Percentiles rank a stretch among this genome's conserved stretches.
phyloP scores from a whole-genome alignment of 148 eudicot genomes.

The Vaccinium corymbosum region DNA sequence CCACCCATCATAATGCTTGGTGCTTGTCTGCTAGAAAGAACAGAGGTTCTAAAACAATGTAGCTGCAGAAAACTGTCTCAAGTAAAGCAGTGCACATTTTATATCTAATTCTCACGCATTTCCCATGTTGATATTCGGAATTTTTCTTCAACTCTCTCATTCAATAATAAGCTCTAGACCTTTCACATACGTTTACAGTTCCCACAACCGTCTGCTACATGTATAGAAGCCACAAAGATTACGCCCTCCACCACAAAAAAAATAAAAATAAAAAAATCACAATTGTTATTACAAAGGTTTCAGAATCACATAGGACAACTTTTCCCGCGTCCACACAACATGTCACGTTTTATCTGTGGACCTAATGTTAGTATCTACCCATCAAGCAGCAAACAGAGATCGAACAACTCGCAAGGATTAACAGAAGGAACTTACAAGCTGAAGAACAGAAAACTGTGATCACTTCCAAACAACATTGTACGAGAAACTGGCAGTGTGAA shows the following conservation, averaged over 20 bases:
- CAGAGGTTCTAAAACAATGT: not conserved
- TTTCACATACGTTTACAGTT: not conserved
- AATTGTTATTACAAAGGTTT: not conserved
- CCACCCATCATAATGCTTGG: not conserved
- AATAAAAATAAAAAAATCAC: not conserved
- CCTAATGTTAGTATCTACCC: not conserved
- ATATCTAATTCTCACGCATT: not conserved
- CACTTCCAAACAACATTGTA: not conserved
- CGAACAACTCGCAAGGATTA: not conserved
- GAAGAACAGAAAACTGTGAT: not conserved
- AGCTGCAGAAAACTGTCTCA: not conserved
- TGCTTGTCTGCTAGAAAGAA: not conserved
- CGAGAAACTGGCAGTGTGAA: not conserved
- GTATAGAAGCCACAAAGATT: not conserved
- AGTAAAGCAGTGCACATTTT: not conserved
- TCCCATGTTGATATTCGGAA: not conserved
- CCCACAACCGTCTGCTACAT: not conserved
- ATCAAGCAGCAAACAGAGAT: not conserved
- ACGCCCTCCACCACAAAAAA: not conserved
- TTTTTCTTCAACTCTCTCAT: not conserved
- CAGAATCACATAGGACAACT: not conserved
- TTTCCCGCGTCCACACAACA: not conserved
- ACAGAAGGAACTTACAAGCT: not conserved
- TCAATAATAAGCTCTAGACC: not conserved
- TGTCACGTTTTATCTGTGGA: not conserved